Evolutionary conservation across 73 alveolate genomes (phyloP).

Genomic region (Paraurostyla sp.): DNA sequence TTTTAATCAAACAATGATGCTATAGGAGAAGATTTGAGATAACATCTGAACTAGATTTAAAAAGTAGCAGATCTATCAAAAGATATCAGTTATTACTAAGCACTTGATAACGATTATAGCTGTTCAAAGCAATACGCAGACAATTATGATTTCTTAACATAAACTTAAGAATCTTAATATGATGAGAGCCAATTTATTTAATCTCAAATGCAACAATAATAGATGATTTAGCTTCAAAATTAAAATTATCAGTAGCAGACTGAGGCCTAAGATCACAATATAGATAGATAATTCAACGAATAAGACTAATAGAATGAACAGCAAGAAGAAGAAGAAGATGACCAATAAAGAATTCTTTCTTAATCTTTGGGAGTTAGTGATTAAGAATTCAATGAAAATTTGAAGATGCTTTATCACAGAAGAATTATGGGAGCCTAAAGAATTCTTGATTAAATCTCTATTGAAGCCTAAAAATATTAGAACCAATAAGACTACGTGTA

Average conservation of each 20-base stretch:
- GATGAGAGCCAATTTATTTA: not conserved
- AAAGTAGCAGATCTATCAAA: too few species aligned
- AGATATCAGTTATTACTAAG: too few species aligned
- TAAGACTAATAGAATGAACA: not conserved
- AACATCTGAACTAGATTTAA: too few species aligned
- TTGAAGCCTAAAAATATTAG: conserved; percentile 4
- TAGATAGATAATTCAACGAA: not conserved
- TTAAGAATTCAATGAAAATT: conserved; percentile 41
- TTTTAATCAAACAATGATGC: too few species aligned
- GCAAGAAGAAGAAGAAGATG: conserved; percentile 27
- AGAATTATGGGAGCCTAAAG: not conserved
- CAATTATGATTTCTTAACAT: conserved; percentile 16
- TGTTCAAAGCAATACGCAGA: not conserved
- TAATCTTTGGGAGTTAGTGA: conserved; percentile 28
- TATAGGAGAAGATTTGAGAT: too few species aligned
- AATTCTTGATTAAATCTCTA: not conserved
- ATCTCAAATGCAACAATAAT: not conserved
- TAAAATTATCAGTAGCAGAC: not conserved
- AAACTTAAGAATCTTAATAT: not conserved
- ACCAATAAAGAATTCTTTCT: not conserved
- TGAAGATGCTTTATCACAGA: conserved; percentile 7
- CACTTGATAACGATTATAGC: not conserved
- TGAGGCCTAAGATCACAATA: not conserved
- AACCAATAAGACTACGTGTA: not conserved
- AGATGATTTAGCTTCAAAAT: not conserved